Evolutionary conservation across 176 grass and related monocot genomes (phyloP), one percentile per base, ranked within the genome.

Genomic region (Coix lacrymajobi): DNA sequence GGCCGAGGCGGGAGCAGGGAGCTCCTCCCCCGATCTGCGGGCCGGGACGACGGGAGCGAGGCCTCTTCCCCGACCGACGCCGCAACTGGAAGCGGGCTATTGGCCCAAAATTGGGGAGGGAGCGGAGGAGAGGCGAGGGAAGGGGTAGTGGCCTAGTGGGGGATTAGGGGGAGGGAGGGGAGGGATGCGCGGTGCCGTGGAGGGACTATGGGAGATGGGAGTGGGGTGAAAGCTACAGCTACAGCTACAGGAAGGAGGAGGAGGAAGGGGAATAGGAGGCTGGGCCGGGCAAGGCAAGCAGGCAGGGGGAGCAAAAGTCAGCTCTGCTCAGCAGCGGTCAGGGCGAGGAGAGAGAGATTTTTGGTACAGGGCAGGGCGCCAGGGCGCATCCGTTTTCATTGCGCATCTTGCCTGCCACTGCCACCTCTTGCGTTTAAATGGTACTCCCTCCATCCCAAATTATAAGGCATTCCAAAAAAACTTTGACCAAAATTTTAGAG

Each of bases 21-120:
- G 52, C 52, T 22, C 52, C 16, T 78, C 56, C 81, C 86, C 80
- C 79, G 81, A 77, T 88, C 85, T 85, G 66, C 19, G 41, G 28
- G 7, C 15, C 15, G 46, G 11, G 57, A 13, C 24, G 57, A 13
- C 24, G 10, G 7, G 4, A 13, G 52, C 52, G 8, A n/a, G 52
- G 52, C 52, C 52, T 56, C 8, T n/a, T 56, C 20, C 49, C 52
- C 22, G 52, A 56, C 52, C 20, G 52, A 56, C 57, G 57, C 24
- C 24, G 57, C 24, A 61, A 7, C 52, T 56, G 52, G 20, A 56
- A 10, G 52, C 52, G 22, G 52, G 52, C 20, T 56, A 56, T 9
- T 22, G 52, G 52, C 52, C 52, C 2, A 56, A 56, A 56, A 56
- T 56, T 56, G 0, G 20, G 52, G 52, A 54, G 19, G 20, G 52